These are phyloP conservation scores for Tetratostichococcus sp. DNA, from an alignment of 139 green algal genomes.

Conservation along the genomic window DNA sequence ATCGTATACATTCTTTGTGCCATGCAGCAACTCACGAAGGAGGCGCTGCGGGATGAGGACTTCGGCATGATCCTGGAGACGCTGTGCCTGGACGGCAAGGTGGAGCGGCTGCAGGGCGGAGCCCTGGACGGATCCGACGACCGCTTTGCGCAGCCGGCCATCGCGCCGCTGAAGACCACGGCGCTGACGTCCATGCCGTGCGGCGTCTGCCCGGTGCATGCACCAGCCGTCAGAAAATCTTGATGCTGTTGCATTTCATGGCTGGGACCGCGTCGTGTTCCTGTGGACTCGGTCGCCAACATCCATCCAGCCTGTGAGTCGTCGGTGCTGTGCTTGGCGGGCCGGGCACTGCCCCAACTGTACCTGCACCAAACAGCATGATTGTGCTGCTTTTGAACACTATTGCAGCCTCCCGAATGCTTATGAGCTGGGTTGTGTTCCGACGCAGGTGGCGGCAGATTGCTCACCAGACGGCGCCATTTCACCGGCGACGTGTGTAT, in stretches of 20 bases:
- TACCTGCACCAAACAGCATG: too few relatives aligned
- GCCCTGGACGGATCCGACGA: constrained; percentile 16
- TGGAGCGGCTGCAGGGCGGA: constrained; percentile 42
- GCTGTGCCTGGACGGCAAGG: constrained; percentile 69
- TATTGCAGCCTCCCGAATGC: too few relatives aligned
- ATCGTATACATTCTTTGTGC: too few relatives aligned
- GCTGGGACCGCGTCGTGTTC: too few relatives aligned
- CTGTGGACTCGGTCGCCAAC: too few relatives aligned
- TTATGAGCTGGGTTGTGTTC: too few relatives aligned
- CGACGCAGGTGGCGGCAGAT: constrained; percentile 65
- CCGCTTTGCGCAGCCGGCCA: constrained; percentile 36
- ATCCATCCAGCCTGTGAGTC: too few relatives aligned
- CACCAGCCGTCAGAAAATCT: too few relatives aligned
- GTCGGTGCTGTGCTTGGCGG: too few relatives aligned
- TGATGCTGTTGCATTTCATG: too few relatives aligned
- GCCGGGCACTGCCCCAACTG: too few relatives aligned
- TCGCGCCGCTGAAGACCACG: constrained; percentile 32
- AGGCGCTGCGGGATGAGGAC: constrained; percentile 65
- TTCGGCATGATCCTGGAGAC: constrained; percentile 69
- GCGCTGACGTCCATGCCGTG: constrained; percentile 76
- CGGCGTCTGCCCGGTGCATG: constrained; percentile 75
- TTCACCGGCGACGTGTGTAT: constrained; percentile 75
- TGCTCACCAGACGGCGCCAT: constrained; percentile 72
- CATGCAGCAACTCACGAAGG: constrained; percentile 27
- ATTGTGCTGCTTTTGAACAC: too few relatives aligned